phyloP scores from a whole-genome alignment of 225 moss, liverwort and hornwort species.

The Polytrichum commune region DNA sequence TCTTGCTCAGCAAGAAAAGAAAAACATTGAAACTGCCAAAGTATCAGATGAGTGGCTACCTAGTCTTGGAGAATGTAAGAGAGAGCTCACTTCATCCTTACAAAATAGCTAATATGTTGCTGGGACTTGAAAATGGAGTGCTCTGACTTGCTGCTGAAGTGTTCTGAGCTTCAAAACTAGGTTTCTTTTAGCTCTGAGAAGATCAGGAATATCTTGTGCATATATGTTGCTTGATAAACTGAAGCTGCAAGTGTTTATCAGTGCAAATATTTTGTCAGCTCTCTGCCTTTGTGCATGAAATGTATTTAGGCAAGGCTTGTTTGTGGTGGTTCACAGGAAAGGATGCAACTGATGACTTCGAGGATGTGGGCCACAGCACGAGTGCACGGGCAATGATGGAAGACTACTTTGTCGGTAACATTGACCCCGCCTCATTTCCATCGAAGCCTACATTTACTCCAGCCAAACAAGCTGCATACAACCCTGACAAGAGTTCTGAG shows the following conservation, averaged over 20 bases:
- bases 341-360: slow-evolving; percentile 93
- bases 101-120: too few relatives aligned
- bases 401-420: slow-evolving; percentile 58
- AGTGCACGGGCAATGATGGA: slow-evolving; percentile 83
- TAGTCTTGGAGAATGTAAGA: too few relatives aligned
- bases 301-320: not conserved
- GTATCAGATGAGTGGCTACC: too few relatives aligned
- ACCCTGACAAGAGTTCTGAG: slow-evolving; percentile 81
- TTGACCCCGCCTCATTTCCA: slow-evolving; percentile 66
- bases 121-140: too few relatives aligned
- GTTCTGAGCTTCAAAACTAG: too few relatives aligned
- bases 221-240: too few relatives aligned
- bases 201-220: too few relatives aligned
- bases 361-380: slow-evolving; percentile 89
- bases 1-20: too few relatives aligned
- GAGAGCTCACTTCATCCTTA: too few relatives aligned
- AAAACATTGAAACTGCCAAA: too few relatives aligned
- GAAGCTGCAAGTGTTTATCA: not conserved
- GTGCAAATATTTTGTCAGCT: not conserved
- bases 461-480: slow-evolving; percentile 63
- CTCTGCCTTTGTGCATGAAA: not conserved
- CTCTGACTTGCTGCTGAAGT: too few relatives aligned
- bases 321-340: slow-evolving; percentile 46
- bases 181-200: too few relatives aligned
- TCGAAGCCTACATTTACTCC: slow-evolving; percentile 59